phyloP scores from a whole-genome alignment of 345 rosid species.

The Erucastrum elatum region DNA sequence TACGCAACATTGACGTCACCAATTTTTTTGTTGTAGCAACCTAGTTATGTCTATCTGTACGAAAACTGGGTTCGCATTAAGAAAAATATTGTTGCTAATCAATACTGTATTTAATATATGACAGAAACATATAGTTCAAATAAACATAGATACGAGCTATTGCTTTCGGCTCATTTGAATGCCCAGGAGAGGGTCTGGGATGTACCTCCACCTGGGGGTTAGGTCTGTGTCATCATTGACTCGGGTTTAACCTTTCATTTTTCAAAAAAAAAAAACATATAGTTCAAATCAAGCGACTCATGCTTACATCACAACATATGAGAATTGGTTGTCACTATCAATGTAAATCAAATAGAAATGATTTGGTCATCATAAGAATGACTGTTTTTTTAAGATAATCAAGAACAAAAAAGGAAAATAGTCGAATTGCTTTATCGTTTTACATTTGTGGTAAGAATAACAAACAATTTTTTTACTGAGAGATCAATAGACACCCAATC shows the following conservation, averaged over 20 bases:
- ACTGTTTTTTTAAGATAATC: background rate
- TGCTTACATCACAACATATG: constrained; percentile 22
- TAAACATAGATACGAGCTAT: too few relatives aligned
- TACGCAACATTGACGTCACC: constrained; percentile 36
- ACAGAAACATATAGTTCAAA: background rate
- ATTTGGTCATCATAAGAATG: constrained; percentile 35
- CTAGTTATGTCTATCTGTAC: background rate
- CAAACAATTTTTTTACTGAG: background rate
- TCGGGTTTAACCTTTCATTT: too few relatives aligned
- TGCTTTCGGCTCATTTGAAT: too few relatives aligned
- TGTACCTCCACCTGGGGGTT: too few relatives aligned
- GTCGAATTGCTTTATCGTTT: background rate
- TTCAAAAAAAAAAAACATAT: too few relatives aligned
- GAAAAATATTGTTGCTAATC: background rate
- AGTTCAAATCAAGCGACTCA: constrained; percentile 19
- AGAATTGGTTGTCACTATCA: constrained; percentile 13
- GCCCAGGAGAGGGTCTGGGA: too few relatives aligned
- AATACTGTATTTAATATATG: background rate
- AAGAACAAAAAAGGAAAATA: constrained; percentile 6
- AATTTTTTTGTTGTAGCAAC: background rate
- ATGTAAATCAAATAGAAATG: constrained; percentile 19
- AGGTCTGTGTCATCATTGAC: too few relatives aligned
- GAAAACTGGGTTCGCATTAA: constrained; percentile 4
- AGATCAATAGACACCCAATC: background rate
- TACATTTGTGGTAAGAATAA: constrained; percentile 3